Evolutionary conservation across 2,329 filamentous ascomycete genomes (phyloP), one percentile per base, ranked within the genome.

Genomic region (Fusarium fujikuroi): DNA sequence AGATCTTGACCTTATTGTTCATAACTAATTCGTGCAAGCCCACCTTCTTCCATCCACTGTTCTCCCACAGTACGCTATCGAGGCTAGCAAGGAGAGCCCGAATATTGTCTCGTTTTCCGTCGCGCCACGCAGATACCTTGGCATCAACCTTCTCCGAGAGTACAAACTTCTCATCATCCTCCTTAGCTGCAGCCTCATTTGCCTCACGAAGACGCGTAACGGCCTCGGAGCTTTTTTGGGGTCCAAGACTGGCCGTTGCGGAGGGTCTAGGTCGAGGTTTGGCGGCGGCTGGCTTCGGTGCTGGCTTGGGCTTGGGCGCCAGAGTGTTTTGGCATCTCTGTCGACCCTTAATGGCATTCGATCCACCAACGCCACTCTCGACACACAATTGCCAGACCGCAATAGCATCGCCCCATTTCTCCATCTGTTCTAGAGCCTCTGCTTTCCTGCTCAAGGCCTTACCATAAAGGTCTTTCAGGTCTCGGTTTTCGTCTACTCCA

Each of bases 401-500:
- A 0, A 90, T 91, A 3, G 96, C 96, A 57, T 98, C 95, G 6
- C 85, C 83, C 95, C 95, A 99, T 80, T 92, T 94, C 84, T 99
- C 96, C 87, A 99, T 92, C 79, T 97, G 93, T 81, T 99, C 96
- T 12, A 98, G 87, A 3, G 95, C 96, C 83, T 99, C 96, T 2
- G 96, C 96, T 84, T 98, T 98, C 60, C 96, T 92, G 84, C 93
- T 95, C 36, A 98, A 85, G 0, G 95, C 95, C 82, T 98, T 99
- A 60, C 94, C 95, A 79, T 93, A 98, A 70, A 97, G 93, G 23
- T 97, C 95, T 72, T 90, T 92, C 93, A 99, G 97, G 53, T 95
- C 92, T 75, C 97, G 96, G 25, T 85, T 85, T 63, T 92, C 87
- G 39, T 91, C 88, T 44, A 84, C 83, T n/a, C 85, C 84, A 62